Evolutionary conservation across 108 stramenopile genomes (phyloP).

Genomic region (Aurantiochytrium sp.): DNA sequence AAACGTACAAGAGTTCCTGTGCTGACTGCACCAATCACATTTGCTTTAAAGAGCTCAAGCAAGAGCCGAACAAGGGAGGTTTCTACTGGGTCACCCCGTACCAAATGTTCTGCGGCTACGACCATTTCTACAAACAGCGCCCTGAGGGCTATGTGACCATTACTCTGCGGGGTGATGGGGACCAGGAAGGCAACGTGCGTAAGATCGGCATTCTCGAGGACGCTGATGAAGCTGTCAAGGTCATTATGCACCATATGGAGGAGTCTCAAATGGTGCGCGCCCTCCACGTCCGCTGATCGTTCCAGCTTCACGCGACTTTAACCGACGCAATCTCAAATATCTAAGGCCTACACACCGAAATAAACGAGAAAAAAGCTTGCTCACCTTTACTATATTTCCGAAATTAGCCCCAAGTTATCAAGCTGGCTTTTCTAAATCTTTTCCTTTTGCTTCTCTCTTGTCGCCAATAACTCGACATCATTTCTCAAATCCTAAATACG

Average conservation of each 20-base stretch:
- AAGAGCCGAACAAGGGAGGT: neutral
- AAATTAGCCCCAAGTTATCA: too few species aligned
- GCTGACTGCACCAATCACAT: neutral
- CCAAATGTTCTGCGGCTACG: neutral
- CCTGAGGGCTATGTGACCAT: neutral
- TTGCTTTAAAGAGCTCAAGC: neutral
- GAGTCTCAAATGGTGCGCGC: neutral
- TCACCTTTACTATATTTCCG: too few species aligned
- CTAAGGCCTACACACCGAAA: too few species aligned
- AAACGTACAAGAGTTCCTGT: neutral
- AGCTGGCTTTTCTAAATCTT: too few species aligned
- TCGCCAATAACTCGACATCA: too few species aligned
- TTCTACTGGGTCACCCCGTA: neutral
- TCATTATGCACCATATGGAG: neutral
- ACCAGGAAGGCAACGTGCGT: neutral
- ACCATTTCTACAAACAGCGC: neutral
- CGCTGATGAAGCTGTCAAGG: neutral
- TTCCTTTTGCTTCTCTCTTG: too few species aligned
- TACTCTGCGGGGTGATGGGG: neutral
- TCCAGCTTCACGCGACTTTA: too few species aligned
- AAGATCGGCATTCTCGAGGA: neutral
- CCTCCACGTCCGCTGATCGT: neutral
- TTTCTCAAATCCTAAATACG: too few species aligned
- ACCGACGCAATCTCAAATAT: too few species aligned
- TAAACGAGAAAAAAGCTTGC: too few species aligned